Evolutionary conservation across 805 yeast species (phyloP), one percentile per base, ranked within the genome.

Genomic region (Barnettozyma pratensis): DNA sequence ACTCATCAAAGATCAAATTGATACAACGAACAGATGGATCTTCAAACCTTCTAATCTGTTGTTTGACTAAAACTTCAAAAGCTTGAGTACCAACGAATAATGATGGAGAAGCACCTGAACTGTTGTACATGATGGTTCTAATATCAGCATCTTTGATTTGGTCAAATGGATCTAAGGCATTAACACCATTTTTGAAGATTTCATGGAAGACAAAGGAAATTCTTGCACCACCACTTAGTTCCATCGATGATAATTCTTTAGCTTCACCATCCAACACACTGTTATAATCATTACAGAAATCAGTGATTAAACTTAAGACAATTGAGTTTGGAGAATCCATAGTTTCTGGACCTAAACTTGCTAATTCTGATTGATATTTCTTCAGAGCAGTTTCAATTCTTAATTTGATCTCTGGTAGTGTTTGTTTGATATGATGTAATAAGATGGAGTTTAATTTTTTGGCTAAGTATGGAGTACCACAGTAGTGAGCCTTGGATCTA

Each of bases 381-480:
- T 85, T 80, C 62, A 91, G 73, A 5, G 96, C 87, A 48, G 82
- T 78, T 67, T 89, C 95, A 60, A 91, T 87, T 68, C 92, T 83
- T 67, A 86, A 78, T 69, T 90, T 94, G 60, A 94, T 94, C 57
- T 94, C 98, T 14, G 99, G 99, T 63, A 86, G 72, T 7, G 90
- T 85, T 47, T 84, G 81, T 67, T 86, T 83, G 67, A 94, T 94
- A 70, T 94, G 99, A 64, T 84, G 89, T 70, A 89, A 76, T 59
- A 94, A 77, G 58, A 94, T 88, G 39, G 85, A 81, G 69, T 88
- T 94, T 63, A 94, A 79, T 69, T 90, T 88, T 65, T 89, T 87
- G 45, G 98, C 97, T 64, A 94, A 75, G 67, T 85, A 94, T 38
- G 97, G 97, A n/a, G 99, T 94, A 67, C 99, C 99, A 70, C 99